Evolutionary conservation across 768 basidiomycete genomes (phyloP).

Genomic region (Asterophora parasitica): DNA sequence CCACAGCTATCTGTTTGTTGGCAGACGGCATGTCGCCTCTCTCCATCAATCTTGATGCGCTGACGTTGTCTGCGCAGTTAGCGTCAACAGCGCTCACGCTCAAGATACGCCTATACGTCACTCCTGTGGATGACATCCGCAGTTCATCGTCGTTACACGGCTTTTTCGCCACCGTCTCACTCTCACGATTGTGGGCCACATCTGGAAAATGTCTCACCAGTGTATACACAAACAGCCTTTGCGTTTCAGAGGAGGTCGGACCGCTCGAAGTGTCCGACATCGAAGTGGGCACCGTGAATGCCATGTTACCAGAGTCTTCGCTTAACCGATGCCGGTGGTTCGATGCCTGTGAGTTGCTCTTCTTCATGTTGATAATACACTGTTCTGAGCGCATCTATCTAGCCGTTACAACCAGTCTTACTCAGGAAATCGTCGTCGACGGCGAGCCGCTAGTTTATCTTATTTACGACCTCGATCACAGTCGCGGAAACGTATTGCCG

Average conservation of each 20-base stretch:
- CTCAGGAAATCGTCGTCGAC: constrained; percentile 69
- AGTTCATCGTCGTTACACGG: constrained; percentile 58
- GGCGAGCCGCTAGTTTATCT: constrained; percentile 57
- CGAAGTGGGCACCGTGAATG: constrained; percentile 46
- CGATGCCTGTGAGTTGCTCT: constrained; percentile 49
- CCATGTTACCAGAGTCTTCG: constrained; percentile 61
- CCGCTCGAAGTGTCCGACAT: constrained; percentile 44
- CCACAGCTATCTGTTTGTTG: constrained; percentile 45
- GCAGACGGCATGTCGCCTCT: constrained; percentile 69
- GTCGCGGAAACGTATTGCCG: constrained; percentile 44
- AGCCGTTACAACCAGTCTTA: constrained; percentile 53
- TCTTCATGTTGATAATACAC: constrained; percentile 8
- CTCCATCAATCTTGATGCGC: constrained; percentile 52
- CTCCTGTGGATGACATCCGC: constrained; percentile 48
- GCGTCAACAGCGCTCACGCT: constrained; percentile 36
- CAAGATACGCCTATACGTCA: constrained; percentile 53
- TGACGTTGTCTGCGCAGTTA: constrained; percentile 36
- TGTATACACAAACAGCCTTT: constrained; percentile 47
- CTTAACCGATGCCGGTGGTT: constrained; percentile 68
- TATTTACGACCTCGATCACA: constrained; percentile 65
- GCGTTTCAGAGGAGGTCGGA: constrained; percentile 49
- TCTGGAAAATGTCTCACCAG: constrained; percentile 61
- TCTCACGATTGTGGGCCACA: constrained; percentile 49
- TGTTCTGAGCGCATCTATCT: constrained; percentile 25
- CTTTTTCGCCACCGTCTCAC: constrained; percentile 52